Percentiles rank a stretch among this genome's conserved stretches.
phyloP scores from a whole-genome alignment of 1,284 basidiomycete species.

The Leccinum subspadiceum region DNA sequence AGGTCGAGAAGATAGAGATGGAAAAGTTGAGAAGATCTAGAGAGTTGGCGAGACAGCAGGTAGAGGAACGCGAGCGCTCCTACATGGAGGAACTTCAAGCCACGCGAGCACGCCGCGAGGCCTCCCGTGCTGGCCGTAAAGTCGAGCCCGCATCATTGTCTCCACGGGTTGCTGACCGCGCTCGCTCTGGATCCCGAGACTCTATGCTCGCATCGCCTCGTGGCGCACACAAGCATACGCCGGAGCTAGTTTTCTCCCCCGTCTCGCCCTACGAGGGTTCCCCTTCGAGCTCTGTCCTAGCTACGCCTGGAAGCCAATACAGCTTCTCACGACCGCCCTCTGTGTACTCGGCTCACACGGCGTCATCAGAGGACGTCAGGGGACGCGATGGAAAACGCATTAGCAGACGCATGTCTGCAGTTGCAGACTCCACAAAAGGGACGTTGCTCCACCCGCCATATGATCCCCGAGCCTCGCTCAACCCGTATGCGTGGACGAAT shows the following conservation, averaged over 20 bases:
- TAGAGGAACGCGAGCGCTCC: slow-evolving; percentile 53
- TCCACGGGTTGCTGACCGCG: slow-evolving; percentile 38
- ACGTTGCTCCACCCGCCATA: slow-evolving; percentile 34
- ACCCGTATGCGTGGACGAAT: slow-evolving; percentile 36
- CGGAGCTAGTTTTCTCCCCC: slow-evolving; percentile 38
- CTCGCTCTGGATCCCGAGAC: slow-evolving; percentile 43
- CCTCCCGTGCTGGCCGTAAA: slow-evolving; percentile 44
- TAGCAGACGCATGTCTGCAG: slow-evolving; percentile 45
- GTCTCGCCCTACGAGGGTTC: slow-evolving; percentile 37
- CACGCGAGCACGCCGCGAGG: slow-evolving; percentile 59
- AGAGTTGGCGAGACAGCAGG: slow-evolving; percentile 54
- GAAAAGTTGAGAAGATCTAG: slow-evolving; percentile 54
- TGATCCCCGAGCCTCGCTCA: slow-evolving; percentile 37
- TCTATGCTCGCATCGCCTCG: slow-evolving; percentile 25
- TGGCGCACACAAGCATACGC: slow-evolving; percentile 42
- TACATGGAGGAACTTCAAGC: slow-evolving; percentile 63
- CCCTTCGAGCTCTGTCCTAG: slow-evolving; percentile 46
- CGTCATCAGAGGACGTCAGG: slow-evolving; percentile 58
- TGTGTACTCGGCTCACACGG: slow-evolving; percentile 42
- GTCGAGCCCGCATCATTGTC: slow-evolving; percentile 20
- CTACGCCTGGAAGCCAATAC: slow-evolving; percentile 33
- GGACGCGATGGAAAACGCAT: slow-evolving; percentile 36
- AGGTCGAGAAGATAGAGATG: slow-evolving; percentile 48
- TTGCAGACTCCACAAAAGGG: slow-evolving; percentile 38
- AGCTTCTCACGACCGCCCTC: slow-evolving; percentile 52